phyloP scores from a whole-genome alignment of 495 filamentous ascomycete genomes.

The Xylaria grammica region DNA sequence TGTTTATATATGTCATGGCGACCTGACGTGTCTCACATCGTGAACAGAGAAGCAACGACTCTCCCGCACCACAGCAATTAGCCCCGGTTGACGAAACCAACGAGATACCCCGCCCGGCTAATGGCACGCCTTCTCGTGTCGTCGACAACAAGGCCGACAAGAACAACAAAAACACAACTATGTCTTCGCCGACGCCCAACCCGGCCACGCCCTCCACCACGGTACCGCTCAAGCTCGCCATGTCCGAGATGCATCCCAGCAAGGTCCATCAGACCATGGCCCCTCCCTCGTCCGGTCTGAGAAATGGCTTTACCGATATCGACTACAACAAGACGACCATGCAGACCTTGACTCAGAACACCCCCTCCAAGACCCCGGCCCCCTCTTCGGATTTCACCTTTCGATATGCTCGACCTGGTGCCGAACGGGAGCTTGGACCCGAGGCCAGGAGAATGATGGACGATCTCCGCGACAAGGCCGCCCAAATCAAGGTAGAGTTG shows the following conservation, averaged over 20 bases:
- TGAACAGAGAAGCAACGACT: slow-evolving; percentile 27
- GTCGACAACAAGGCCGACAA: neutral
- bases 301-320: slow-evolving; percentile 72
- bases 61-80: slow-evolving; percentile 40
- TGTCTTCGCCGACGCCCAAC: slow-evolving; percentile 50
- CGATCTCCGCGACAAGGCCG: slow-evolving; percentile 71
- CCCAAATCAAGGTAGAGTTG: slow-evolving; percentile 69
- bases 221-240: slow-evolving; percentile 60
- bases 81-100: slow-evolving; percentile 51
- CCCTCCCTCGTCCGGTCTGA: slow-evolving; percentile 67
- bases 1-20: too few relatives aligned
- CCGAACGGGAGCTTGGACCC: slow-evolving; percentile 65
- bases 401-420: slow-evolving; percentile 61
- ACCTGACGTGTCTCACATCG: neutral
- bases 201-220: slow-evolving; percentile 48
- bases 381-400: slow-evolving; percentile 76
- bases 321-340: slow-evolving; percentile 43
- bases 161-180: slow-evolving; percentile 17
- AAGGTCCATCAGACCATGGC: slow-evolving; percentile 72
- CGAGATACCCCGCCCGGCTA: slow-evolving; percentile 26
- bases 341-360: slow-evolving; percentile 41
- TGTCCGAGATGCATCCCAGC: slow-evolving; percentile 80
- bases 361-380: slow-evolving; percentile 53
- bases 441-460: slow-evolving; percentile 81
- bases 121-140: neutral